Percentiles rank a stretch among this genome's conserved stretches.
These are phyloP conservation scores for Mortierella sp. DNA, from an alignment of 371 early-diverging fungal species.

Conservation along the genomic window DNA sequence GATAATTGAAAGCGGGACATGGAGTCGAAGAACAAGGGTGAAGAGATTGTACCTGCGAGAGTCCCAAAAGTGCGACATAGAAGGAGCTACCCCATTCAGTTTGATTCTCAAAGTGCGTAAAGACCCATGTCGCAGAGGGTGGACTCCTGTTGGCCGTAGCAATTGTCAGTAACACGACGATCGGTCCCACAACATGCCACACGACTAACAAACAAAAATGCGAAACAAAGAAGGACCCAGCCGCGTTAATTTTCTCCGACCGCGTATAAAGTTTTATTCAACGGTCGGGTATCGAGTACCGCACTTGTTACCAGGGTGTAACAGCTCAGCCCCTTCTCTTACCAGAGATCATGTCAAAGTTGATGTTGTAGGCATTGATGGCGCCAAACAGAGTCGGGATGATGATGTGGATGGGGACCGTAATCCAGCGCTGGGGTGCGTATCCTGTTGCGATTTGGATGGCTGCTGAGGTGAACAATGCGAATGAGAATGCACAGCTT, in stretches of 20 bases:
- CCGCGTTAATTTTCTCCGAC: not conserved
- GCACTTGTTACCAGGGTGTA: not conserved
- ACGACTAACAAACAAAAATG: slow-evolving; percentile 10
- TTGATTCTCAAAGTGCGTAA: slow-evolving; percentile 49
- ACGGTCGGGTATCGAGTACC: not conserved
- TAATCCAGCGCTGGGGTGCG: slow-evolving; percentile 25
- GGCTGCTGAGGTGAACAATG: slow-evolving; percentile 26
- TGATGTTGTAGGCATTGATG: slow-evolving; percentile 26
- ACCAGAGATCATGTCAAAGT: slow-evolving; percentile 33
- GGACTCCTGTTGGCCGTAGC: slow-evolving; percentile 15
- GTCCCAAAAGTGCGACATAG: slow-evolving; percentile 29
- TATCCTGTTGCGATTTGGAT: slow-evolving; percentile 26
- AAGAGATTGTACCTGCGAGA: slow-evolving; percentile 18
- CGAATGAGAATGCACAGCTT: slow-evolving; percentile 38
- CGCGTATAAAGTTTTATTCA: not conserved
- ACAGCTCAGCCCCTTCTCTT: not conserved
- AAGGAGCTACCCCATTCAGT: slow-evolving; percentile 31
- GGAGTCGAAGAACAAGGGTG: not conserved
- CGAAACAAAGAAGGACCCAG: not conserved
- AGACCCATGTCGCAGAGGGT: slow-evolving; percentile 34
- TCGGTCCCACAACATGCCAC: slow-evolving; percentile 36
- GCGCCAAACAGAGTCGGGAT: slow-evolving; percentile 28
- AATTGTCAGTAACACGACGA: slow-evolving; percentile 33
- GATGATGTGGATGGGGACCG: slow-evolving; percentile 32
- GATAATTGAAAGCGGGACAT: no score